These are phyloP conservation scores for Zygotorulaspora danielsina DNA, from an alignment of 805 yeast species.

Conservation along the genomic window DNA sequence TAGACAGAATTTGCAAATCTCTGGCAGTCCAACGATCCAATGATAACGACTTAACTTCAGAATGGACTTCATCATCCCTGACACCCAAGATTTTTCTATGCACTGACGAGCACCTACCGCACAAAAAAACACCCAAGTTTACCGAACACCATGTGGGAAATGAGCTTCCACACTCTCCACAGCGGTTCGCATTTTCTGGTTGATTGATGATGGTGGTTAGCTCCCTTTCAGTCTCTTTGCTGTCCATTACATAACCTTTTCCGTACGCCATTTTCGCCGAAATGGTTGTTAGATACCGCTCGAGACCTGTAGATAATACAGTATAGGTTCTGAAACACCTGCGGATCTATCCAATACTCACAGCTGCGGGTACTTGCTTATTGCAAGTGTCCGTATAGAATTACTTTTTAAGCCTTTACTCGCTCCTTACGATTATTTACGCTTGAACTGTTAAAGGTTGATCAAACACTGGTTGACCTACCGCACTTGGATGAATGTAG, in stretches of 20 bases:
- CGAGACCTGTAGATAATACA: too few relatives aligned
- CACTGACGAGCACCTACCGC: conserved; percentile 80
- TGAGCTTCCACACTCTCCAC: conserved; percentile 72
- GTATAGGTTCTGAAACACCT: too few relatives aligned
- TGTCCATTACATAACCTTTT: conserved; percentile 2
- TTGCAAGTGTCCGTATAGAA: background rate
- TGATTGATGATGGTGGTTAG: conserved; percentile 57
- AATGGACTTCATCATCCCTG: conserved; percentile 41
- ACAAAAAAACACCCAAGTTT: conserved; percentile 62
- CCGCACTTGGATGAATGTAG: too few relatives aligned
- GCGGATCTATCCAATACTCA: too few relatives aligned
- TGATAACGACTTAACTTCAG: conserved; percentile 67
- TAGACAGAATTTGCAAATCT: conserved; percentile 45
- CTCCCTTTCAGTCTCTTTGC: conserved; percentile 39
- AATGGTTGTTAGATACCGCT: background rate
- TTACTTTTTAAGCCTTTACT: background rate
- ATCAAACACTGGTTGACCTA: too few relatives aligned
- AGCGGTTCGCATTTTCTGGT: conserved; percentile 57
- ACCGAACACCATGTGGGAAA: conserved; percentile 50
- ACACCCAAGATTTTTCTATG: conserved; percentile 60
- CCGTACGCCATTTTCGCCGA: background rate
- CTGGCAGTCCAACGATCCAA: conserved; percentile 62
- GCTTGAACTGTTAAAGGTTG: too few relatives aligned
- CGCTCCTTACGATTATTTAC: conserved; percentile 2
- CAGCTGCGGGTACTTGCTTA: too few relatives aligned